Conservation (phyloP, 2,329 filamentous ascomycete species). For the Venturiaceae sp. region DNA sequence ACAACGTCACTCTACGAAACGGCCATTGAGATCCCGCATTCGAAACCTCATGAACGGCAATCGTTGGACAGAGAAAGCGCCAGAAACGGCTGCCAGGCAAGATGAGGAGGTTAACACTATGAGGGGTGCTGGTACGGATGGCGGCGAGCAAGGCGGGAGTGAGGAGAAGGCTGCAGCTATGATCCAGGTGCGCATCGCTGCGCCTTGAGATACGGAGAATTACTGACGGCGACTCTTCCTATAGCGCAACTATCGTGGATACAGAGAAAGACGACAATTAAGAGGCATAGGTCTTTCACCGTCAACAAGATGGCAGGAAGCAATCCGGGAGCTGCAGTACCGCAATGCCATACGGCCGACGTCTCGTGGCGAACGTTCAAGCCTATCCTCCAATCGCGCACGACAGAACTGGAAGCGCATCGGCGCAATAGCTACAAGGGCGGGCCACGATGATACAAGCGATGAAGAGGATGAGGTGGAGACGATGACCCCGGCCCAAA, state of each 20-base stretch:
- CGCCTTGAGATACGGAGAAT: neutral
- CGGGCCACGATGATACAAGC: slow-evolving; percentile 55
- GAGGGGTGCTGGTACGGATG: neutral
- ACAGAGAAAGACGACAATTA: slow-evolving; percentile 62
- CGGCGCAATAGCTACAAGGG: slow-evolving; percentile 59
- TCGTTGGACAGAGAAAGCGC: neutral
- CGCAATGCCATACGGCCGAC: slow-evolving; percentile 38
- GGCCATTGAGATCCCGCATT: neutral
- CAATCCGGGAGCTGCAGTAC: slow-evolving; percentile 33
- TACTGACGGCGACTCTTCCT: neutral
- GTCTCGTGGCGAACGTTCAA: slow-evolving; percentile 26
- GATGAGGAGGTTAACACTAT: slow-evolving; percentile 1
- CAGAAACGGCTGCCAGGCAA: neutral
- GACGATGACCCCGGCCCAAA: slow-evolving; percentile 20
- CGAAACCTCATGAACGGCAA: neutral
- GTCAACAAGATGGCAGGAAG: slow-evolving; percentile 62
- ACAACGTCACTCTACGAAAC: neutral
- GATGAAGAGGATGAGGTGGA: slow-evolving; percentile 30
- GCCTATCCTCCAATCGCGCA: slow-evolving; percentile 29
- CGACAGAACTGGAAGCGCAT: slow-evolving; percentile 67
- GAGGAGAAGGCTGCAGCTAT: neutral
- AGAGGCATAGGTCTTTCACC: slow-evolving; percentile 59
- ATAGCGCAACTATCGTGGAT: slow-evolving; percentile 66
- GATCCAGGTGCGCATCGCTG: neutral
- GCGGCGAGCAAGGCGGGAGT: neutral